These are phyloP conservation scores for Talaromyces islandicus DNA, from an alignment of 2,329 filamentous ascomycete species.

Conservation along the genomic window DNA sequence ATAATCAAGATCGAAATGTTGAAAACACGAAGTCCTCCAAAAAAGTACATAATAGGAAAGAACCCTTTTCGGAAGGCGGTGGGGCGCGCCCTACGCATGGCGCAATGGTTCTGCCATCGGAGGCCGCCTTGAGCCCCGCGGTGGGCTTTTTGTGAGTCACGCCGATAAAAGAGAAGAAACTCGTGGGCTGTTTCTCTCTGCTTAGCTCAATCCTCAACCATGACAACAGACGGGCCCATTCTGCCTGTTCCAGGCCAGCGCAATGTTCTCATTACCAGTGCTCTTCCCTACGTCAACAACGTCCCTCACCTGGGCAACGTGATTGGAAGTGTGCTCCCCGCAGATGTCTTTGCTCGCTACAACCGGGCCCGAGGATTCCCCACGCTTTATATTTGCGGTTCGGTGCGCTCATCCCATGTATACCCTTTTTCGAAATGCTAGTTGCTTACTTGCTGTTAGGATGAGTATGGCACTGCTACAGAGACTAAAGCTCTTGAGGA, in stretches of 20 bases:
- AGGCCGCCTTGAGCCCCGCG: neutral
- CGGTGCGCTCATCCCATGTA: slow-evolving; percentile 31
- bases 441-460: slow-evolving; percentile 28
- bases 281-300: slow-evolving; percentile 78
- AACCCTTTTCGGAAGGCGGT: neutral
- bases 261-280: slow-evolving; percentile 86
- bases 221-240: slow-evolving; percentile 30
- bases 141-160: neutral
- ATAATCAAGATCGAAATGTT: neutral
- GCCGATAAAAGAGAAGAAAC: neutral
- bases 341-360: slow-evolving; percentile 68
- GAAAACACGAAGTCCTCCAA: no score
- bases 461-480: slow-evolving; percentile 94
- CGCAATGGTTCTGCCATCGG: neutral
- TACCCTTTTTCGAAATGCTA: neutral
- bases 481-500: slow-evolving; percentile 94
- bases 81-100: neutral
- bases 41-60: no score
- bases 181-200: neutral
- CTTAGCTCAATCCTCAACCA: neutral
- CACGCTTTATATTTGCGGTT: slow-evolving; percentile 76
- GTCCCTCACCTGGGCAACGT: slow-evolving; percentile 84
- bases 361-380: slow-evolving; percentile 56
- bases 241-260: slow-evolving; percentile 67
- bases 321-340: slow-evolving; percentile 78